Evolutionary conservation across 371 early-diverging fungal genomes (phyloP), one percentile per base, ranked within the genome.

Genomic region (Rhizomucor miehei): DNA sequence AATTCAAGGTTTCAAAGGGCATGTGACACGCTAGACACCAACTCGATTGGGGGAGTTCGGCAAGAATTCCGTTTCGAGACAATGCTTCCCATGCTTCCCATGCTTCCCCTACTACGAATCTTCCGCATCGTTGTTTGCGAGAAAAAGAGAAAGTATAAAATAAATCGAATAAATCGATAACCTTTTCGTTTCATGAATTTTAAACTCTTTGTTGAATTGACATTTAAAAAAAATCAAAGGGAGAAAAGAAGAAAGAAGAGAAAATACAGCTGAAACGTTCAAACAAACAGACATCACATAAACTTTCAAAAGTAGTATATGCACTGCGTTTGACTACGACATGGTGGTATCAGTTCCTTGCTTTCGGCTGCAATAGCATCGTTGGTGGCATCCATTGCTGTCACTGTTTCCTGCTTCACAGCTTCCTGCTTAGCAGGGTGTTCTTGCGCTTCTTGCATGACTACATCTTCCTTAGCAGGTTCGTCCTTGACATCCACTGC

Each of bases 191-290:
- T 13, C 29, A 25, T 49, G 48, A 25, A 37, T 49, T 13, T 1
- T 24, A 6, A 16, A 37, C 10, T 34, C 34, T 36, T 37, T 19
- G 34, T 20, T 48, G 3, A 24, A 43, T 40, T 24, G 12, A 34
- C 14, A 48, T n/a, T 25, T 21, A 16, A 17, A 20, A 24, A 16
- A 16, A 23, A 39, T 41, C 3, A 36, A 44, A 36, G 45, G 36
- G 36, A 36, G 17, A 44, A 34, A 35, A 24, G n/a, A 38, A 57
- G 44, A n/a, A 37, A 51, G 51, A 25, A 52, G 19, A 9, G 52
- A 12, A n/a, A 41, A 52, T 20, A 44, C 44, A n/a, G 21, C 20
- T 45, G 45, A 19, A 25, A 45, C 45, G 45, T 25, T 16, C 25
- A 45, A 17, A 11, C 43, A 14, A 45, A 29, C 29, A 8, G 29